Evolutionary conservation across 2,329 filamentous ascomycete genomes (phyloP).

Genomic region (Aspergillus calidoustus): DNA sequence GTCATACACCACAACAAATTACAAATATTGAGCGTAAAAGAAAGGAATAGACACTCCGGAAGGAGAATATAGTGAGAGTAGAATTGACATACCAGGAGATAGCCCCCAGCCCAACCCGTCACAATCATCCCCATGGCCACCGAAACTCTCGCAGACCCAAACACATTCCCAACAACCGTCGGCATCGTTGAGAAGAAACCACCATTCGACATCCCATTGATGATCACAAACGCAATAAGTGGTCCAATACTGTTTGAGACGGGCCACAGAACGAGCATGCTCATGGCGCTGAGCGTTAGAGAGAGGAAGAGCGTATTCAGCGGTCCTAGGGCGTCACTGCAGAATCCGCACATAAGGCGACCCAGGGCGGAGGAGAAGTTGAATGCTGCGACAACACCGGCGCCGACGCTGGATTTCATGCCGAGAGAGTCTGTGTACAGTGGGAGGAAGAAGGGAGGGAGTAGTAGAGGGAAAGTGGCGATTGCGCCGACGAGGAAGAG

Average conservation of each 20-base stretch:
- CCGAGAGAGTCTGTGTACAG: constrained; percentile 61
- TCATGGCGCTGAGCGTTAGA: constrained; percentile 58
- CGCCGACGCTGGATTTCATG: constrained; percentile 57
- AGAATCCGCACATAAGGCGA: constrained; percentile 58
- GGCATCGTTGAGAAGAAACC: constrained; percentile 69
- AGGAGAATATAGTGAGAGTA: neutral
- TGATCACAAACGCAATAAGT: constrained; percentile 60
- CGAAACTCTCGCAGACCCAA: constrained; percentile 59
- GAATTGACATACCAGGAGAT: constrained; percentile 57
- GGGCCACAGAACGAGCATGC: constrained; percentile 66
- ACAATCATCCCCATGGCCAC: constrained; percentile 67
- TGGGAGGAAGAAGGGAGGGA: constrained; percentile 66
- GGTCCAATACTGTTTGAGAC: constrained; percentile 60
- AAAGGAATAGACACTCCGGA: too few species aligned
- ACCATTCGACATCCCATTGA: constrained; percentile 66
- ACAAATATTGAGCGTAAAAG: neutral
- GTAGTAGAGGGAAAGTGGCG: constrained; percentile 64
- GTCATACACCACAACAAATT: neutral
- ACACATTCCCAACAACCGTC: constrained; percentile 64
- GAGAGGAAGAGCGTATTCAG: constrained; percentile 60
- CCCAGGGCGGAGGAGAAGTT: constrained; percentile 65
- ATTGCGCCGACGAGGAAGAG: constrained; percentile 61
- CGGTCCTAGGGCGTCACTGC: constrained; percentile 60
- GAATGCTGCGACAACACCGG: constrained; percentile 64
- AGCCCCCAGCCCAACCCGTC: constrained; percentile 65